Evolutionary conservation across 2,329 filamentous ascomycete species (phyloP), one percentile per base, ranked within the genome.

Genomic region (Alternaria metachromatica): DNA sequence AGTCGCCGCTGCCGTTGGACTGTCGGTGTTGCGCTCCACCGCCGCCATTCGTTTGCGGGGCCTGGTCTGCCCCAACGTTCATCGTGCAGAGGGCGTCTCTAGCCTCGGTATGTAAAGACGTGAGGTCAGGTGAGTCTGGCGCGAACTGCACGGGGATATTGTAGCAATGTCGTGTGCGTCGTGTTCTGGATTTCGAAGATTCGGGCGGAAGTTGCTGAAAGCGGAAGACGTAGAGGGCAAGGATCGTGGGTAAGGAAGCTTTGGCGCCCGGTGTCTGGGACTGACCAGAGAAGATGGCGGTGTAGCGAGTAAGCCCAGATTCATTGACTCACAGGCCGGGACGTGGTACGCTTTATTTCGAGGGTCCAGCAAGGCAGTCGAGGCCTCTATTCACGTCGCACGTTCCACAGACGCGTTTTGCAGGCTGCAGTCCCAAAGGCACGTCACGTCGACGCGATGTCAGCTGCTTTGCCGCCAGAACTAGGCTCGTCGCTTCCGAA

Each of bases 51-150:
- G 56, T 58, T 60, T 72, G 77, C 73, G 76, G 74, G 72, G 73
- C 46, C 62, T 67, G 63, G 63, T 63, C 66, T 41, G 66, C 65
- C 64, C 68, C 76, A 65, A 67, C 65, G 64, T 78, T 72, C 76
- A 78, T 79, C 54, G 63, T 71, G 70, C 68, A 73, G 68, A 68
- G 66, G 44, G 58, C 58, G 48, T 30, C 51, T 55, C 28, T 26
- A 55, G 53, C 62, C 67, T 65, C 64, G 68, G 50, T 28, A 25
- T 45, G 20, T 8, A 37, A 26, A 28, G 41, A 44, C 18, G 43
- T 41, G 28, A 30, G 18, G 45, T 44, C 23, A n/a, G 21, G 26
- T 56, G 45, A 45, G 44, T 33, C 11, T 48, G 20, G 25, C 44
- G 57, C 18, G 30, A n/a, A 26, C 49, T 44, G 26, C 23, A 41